Conservation (phyloP, 2,329 filamentous ascomycete species). For the Fulvia fulva region DNA sequence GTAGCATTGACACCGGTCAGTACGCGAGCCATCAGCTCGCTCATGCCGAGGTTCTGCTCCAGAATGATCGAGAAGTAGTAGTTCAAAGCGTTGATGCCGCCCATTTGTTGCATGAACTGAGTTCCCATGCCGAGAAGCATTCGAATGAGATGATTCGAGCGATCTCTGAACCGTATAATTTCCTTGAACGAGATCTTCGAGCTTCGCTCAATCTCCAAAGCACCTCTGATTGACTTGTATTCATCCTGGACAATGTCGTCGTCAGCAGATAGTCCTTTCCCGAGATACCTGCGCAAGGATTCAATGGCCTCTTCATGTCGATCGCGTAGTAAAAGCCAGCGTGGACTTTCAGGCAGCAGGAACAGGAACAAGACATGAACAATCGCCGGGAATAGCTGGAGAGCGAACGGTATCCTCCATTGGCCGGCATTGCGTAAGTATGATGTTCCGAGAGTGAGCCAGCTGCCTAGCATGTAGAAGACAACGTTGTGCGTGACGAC, state of each 20-base stretch:
- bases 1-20: slow-evolving; percentile 14
- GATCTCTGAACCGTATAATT: slow-evolving; percentile 10
- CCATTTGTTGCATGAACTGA: slow-evolving; percentile 10
- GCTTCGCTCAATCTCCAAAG: slow-evolving; percentile 10
- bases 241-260: slow-evolving; percentile 7
- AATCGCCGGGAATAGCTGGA: slow-evolving; percentile 30
- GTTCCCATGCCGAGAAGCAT: slow-evolving; percentile 15
- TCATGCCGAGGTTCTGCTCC: slow-evolving; percentile 13
- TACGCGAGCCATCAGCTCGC: slow-evolving; percentile 11
- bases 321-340: slow-evolving; percentile 35
- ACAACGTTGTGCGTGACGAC: slow-evolving; percentile 41
- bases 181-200: slow-evolving; percentile 12
- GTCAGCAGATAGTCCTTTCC: slow-evolving; percentile 32
- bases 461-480: slow-evolving; percentile 43
- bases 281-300: slow-evolving; percentile 44
- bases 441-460: slow-evolving; percentile 45
- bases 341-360: slow-evolving; percentile 35
- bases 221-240: slow-evolving; percentile 14
- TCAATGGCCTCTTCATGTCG: slow-evolving; percentile 29
- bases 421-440: slow-evolving; percentile 35
- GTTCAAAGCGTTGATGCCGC: slow-evolving; percentile 12
- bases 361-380: slow-evolving; percentile 28
- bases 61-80: slow-evolving; percentile 15
- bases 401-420: slow-evolving; percentile 40
- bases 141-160: slow-evolving; percentile 9